Evolutionary conservation across 169 alveolate genomes (phyloP), one percentile per base, ranked within the genome.

Genomic region (Nephromyces sp.): DNA sequence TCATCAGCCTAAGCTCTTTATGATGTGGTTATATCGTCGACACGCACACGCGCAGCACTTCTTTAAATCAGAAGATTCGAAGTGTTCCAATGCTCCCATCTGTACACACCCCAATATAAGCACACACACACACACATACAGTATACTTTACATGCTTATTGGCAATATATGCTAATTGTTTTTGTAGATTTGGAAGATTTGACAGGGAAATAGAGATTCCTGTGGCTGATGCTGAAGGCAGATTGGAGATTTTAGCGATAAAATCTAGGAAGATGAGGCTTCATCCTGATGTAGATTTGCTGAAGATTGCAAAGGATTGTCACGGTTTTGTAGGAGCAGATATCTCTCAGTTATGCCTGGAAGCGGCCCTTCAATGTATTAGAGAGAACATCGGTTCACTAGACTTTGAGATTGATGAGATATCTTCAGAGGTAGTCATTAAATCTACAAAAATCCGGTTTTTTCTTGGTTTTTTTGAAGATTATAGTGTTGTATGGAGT

Each of bases 371-470:
- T 51, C 90, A 94, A 72, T 97, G 99, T 80, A 94, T 97, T 33
- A 86, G 99, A 79, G 99, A 97, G 82, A 95, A 94, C 84, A 92
- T 94, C 98, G 98, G 94, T 69, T 83, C 92, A 33, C 93, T 97
- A 35, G 99, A 97, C 87, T 88, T 95, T 66, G 99, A 95, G 79
- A 98, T 90, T 32, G 98, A 94, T 31, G 89, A 89, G 31, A 92
- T 97, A 32, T 98, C 95, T 78, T 96, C 98, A 31, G 97, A 90
- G 65, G 91, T 95, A 30, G 6, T 52, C 6, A 32, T 32, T n/a
- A n/a, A n/a, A n/a, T n/a, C n/a, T n/a, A n/a, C n/a, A n/a, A n/a
- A n/a, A n/a, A n/a, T n/a, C n/a, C n/a, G n/a, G n/a, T n/a, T n/a
- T n/a, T n/a, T n/a, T n/a, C n/a, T n/a, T n/a, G n/a, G n/a, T n/a